Percentiles rank a stretch among this genome's conserved stretches.
Conservation (phyloP, 2,329 filamentous ascomycete genomes). For the Penicillium sp. region DNA sequence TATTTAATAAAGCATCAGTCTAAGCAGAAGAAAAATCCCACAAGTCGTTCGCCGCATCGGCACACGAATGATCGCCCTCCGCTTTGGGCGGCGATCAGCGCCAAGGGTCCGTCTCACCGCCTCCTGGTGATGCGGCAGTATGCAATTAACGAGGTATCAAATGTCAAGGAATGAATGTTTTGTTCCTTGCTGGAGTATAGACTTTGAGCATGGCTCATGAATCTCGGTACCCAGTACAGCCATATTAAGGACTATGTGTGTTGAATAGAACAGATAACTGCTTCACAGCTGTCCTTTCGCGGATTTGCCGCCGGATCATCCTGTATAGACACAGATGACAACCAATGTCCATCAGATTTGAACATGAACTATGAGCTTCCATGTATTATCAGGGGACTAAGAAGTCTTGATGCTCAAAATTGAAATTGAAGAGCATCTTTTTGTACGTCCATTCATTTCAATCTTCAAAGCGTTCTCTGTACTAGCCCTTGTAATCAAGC, state of each 20-base stretch:
- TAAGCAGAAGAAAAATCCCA: background rate
- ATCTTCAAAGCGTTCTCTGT: background rate
- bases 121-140: background rate
- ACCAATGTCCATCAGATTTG: too few relatives aligned
- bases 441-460: too few relatives aligned
- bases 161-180: background rate
- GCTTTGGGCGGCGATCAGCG: constrained; percentile 8
- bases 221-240: background rate
- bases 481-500: background rate
- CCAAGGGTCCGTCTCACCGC: constrained; percentile 8
- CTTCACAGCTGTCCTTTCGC: background rate
- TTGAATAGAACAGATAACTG: background rate
- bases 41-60: constrained; percentile 1
- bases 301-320: too few relatives aligned
- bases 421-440: too few relatives aligned
- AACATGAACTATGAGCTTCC: too few relatives aligned
- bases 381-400: too few relatives aligned
- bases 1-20: background rate
- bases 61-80: constrained; percentile 6
- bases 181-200: background rate
- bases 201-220: background rate
- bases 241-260: background rate
- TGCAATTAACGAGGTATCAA: background rate
- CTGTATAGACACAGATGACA: too few relatives aligned
- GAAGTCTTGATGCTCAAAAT: too few relatives aligned